These are phyloP conservation scores for Lathyrus oleraceus DNA, from an alignment of 306 rosid genomes.

Conservation along the genomic window DNA sequence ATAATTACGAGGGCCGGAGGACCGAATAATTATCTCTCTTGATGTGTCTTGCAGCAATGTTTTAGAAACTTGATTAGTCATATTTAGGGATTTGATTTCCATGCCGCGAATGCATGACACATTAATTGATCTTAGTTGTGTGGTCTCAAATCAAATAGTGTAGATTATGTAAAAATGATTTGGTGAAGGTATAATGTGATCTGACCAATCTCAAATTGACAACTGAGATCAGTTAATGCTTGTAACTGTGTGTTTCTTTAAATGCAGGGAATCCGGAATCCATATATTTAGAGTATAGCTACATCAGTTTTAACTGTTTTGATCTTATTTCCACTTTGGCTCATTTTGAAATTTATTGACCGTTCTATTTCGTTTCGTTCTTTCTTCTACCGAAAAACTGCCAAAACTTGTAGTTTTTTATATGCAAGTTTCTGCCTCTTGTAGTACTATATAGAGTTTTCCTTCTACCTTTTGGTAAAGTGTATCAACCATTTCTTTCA, in stretches of 20 bases:
- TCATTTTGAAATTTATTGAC: not conserved
- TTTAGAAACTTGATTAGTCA: not conserved
- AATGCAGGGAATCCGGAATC: too few species aligned
- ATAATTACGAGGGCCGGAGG: not conserved
- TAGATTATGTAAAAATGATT: too few species aligned
- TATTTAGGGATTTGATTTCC: not conserved
- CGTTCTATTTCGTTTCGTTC: not conserved
- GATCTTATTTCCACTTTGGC: too few species aligned
- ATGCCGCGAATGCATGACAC: not conserved
- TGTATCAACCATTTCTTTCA: slow-evolving; percentile 12
- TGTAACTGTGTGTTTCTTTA: too few species aligned
- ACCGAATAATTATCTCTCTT: slow-evolving; percentile 9
- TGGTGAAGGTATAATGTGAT: too few species aligned
- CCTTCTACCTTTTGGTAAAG: not conserved
- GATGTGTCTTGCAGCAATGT: not conserved
- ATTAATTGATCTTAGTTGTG: too few species aligned
- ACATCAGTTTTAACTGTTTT: too few species aligned
- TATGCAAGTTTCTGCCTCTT: slow-evolving; percentile 17
- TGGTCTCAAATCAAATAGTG: too few species aligned
- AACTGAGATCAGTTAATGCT: too few species aligned
- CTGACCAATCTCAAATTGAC: too few species aligned
- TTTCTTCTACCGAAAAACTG: not conserved
- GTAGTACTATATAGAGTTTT: not conserved
- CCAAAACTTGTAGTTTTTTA: not conserved
- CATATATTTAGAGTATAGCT: too few species aligned